These are phyloP conservation scores for Apiospora kogelbergensis DNA, from an alignment of 2,329 filamentous ascomycete genomes.

Conservation along the genomic window DNA sequence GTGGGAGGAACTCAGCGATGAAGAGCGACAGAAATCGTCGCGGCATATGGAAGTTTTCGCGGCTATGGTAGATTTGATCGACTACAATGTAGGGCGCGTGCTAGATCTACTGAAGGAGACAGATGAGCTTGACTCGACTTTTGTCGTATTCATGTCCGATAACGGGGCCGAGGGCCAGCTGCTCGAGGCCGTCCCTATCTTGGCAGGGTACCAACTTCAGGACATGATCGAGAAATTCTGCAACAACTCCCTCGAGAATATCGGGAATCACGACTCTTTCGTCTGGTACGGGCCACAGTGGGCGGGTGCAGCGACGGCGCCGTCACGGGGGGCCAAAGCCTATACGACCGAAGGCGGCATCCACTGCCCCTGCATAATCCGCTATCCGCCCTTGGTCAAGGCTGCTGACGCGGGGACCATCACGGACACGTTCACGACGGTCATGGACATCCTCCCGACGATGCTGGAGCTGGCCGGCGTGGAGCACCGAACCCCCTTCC, in stretches of 20 bases:
- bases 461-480: conserved; percentile 48
- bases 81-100: conserved; percentile 52
- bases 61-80: conserved; percentile 57
- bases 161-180: conserved; percentile 38
- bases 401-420: conserved; percentile 34
- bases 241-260: conserved; percentile 55
- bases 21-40: conserved; percentile 18
- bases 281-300: conserved; percentile 59
- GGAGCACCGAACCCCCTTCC: conserved; percentile 53
- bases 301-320: conserved; percentile 39
- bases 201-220: conserved; percentile 17
- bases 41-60: conserved; percentile 48
- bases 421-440: conserved; percentile 50
- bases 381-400: neutral
- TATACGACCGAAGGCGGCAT: conserved; percentile 50
- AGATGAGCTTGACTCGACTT: conserved; percentile 52
- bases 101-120: conserved; percentile 49
- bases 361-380: conserved; percentile 46
- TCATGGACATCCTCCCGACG: conserved; percentile 51
- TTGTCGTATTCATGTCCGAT: conserved; percentile 55
- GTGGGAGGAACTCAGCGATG: neutral
- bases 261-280: conserved; percentile 53
- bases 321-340: conserved; percentile 29
- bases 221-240: conserved; percentile 49
- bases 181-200: conserved; percentile 21